phyloP scores from a whole-genome alignment of 805 yeast genomes.

The Candida succiphila region DNA sequence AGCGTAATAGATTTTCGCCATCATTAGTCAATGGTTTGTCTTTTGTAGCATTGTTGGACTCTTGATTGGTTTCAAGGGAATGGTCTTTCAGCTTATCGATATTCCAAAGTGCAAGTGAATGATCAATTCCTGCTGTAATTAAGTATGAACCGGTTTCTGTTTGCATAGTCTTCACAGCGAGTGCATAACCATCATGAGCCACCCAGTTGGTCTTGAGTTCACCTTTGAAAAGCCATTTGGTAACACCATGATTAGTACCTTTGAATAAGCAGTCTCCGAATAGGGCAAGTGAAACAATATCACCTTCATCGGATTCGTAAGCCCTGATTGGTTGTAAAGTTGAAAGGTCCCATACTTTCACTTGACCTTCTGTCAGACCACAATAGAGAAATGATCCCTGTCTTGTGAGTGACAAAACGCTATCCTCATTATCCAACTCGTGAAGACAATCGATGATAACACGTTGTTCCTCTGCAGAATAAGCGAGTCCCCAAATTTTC shows the following conservation, averaged over 20 bases:
- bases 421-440: conserved; percentile 51
- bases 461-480: conserved; percentile 1
- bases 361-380: conserved; percentile 65
- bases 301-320: conserved; percentile 30
- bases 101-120: conserved; percentile 68
- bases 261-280: conserved; percentile 50
- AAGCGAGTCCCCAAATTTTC: conserved; percentile 61
- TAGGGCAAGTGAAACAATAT: conserved; percentile 52
- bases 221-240: conserved; percentile 40
- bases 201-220: conserved; percentile 36
- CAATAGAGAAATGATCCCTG: conserved; percentile 68
- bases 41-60: not conserved
- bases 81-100: conserved; percentile 17
- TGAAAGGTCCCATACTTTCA: conserved; percentile 81
- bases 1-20: not conserved
- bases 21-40: too few species aligned
- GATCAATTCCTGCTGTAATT: conserved; percentile 62
- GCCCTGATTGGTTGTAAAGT: conserved; percentile 60
- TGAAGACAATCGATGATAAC: conserved; percentile 17
- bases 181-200: conserved; percentile 42
- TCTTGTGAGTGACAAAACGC: conserved; percentile 61
- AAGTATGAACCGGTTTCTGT: conserved; percentile 32
- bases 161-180: conserved; percentile 43
- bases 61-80: not conserved
- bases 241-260: conserved; percentile 43